Base-by-base conservation (phyloP, 768 basidiomycete genomes). In the Termitomyces sp. region DNA sequence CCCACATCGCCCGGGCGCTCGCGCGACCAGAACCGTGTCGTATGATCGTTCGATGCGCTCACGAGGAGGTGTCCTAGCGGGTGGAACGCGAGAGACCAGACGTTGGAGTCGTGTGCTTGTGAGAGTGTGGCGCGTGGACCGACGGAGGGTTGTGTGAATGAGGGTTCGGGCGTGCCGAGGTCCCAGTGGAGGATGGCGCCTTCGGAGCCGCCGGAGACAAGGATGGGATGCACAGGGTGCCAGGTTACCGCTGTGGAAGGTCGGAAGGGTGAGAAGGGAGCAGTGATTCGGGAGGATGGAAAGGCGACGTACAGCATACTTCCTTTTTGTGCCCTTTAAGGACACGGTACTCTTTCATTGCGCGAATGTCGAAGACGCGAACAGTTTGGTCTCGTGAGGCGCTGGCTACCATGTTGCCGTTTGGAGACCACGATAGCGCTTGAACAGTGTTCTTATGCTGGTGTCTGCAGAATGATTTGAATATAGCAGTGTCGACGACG, bases 241-340 rank as follows among this genome's bases (percentile, higher is more conserved):
- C 97, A 99, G 22, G 95, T 83, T 53, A 98, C 81, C 18, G 95
- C 94, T 96, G 68, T 4, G 20, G 32, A 44, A 38, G 55, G 40
- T 60, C 20, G 38, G 44, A 39, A 33, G 24, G 24, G 11, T 54
- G 55, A 36, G 33, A 50, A 40, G 20, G 32, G 16, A 24, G 20
- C 38, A 36, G 16, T 22, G 35, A 11, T 24, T 22, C 33, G 12
- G n/a, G 28, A 59, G 20, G 32, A 54, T 56, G 28, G 53, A 16
- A 28, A 45, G 32, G 33, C 20, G 46, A 81, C 93, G 63, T 78
- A 96, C 93, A 95, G 78, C 94, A 96, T 44, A 97, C 94, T 83
- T 98, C 97, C 70, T 98, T 96, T 71, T 94, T 95, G 81, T 99
- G 97, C 1, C 97, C 97, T 69, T 94, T 93, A 65, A 98, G 85